Percentiles rank a stretch among this genome's conserved stretches.
These are phyloP conservation scores for Platanthera zijinensis DNA, from an alignment of 106 monocot species.

Conservation along the genomic window DNA sequence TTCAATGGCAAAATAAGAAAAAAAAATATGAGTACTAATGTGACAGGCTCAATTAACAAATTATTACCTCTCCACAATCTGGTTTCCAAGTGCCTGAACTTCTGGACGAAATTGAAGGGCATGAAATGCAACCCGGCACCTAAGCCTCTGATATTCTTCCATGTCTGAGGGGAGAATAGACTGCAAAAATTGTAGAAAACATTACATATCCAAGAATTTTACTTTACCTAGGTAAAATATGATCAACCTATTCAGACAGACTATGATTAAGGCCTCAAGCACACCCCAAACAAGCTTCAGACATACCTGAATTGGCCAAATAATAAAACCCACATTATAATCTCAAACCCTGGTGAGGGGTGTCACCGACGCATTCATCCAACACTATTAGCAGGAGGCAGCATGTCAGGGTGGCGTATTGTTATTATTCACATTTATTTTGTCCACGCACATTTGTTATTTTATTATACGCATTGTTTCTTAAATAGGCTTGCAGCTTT, in stretches of 20 bases:
- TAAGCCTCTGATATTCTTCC: slow-evolving; percentile 84
- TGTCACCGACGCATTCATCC: background rate
- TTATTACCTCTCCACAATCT: slow-evolving; percentile 57
- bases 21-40: background rate
- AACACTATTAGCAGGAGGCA: too few species aligned
- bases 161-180: slow-evolving; percentile 67
- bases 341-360: background rate
- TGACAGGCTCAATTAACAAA: background rate
- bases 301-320: background rate
- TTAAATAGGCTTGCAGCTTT: too few species aligned
- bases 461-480: too few species aligned
- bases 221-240: background rate
- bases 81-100: slow-evolving; percentile 59
- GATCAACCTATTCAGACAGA: background rate
- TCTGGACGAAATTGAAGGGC: slow-evolving; percentile 81
- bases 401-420: too few species aligned
- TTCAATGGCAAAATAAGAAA: background rate
- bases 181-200: slow-evolving; percentile 18
- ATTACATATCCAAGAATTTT: background rate
- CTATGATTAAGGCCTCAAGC: background rate
- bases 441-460: too few species aligned
- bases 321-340: background rate
- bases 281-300: background rate
- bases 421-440: too few species aligned
- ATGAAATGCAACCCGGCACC: slow-evolving; percentile 90